A percentile compares a stretch with the other conserved stretches of the same genome.
Evolutionary conservation across 148 eudicot species (phyloP).

Genomic region (Fagopyrum homotropicum): DNA sequence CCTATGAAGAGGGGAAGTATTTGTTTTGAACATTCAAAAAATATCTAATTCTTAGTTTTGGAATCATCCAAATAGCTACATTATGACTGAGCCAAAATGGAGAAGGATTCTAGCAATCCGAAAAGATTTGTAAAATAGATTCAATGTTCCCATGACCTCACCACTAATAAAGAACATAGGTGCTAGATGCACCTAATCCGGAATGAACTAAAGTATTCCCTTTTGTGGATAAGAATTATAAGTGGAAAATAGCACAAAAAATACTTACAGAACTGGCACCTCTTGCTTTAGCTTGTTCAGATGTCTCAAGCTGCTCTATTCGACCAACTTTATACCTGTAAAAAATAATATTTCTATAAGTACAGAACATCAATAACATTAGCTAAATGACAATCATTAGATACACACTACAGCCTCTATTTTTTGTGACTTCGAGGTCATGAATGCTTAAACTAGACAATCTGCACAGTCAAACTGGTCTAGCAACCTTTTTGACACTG

Average conservation of each 20-base stretch:
- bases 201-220: not conserved
- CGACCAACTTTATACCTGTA: constrained; percentile 96
- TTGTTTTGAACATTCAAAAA: not conserved
- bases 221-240: not conserved
- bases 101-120: not conserved
- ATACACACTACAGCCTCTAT: not conserved
- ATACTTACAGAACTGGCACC: constrained; percentile 78
- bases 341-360: constrained; percentile 4
- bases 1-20: not conserved
- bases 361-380: not conserved
- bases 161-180: not conserved
- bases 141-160: not conserved
- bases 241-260: not conserved
- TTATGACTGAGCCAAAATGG: constrained; percentile 2
- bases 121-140: not conserved
- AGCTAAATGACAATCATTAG: not conserved
- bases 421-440: not conserved
- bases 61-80: not conserved
- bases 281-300: constrained; percentile 89
- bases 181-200: not conserved
- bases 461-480: not conserved
- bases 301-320: constrained; percentile 86
- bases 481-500: not conserved
- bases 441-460: not conserved
- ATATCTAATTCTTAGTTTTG: not conserved